A percentile compares a stretch with the other conserved stretches of the same genome.
phyloP scores from a whole-genome alignment of 208 protist genomes.

The Leishmania amazonensis region DNA sequence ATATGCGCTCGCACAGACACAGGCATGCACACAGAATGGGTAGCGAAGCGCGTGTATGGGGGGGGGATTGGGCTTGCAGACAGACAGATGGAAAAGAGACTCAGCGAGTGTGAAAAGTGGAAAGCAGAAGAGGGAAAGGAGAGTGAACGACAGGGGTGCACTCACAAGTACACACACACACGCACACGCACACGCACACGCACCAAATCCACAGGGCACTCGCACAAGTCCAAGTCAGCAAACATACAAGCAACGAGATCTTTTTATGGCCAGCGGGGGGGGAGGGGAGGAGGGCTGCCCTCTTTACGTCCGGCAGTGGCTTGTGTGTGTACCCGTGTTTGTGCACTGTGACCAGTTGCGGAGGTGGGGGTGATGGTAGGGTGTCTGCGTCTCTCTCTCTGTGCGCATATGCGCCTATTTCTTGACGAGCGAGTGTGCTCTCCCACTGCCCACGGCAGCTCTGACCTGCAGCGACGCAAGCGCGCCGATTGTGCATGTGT shows the following conservation, averaged over 20 bases:
- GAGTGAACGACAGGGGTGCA: not conserved
- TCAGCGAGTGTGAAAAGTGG: not conserved
- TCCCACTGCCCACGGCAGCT: not conserved
- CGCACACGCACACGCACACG: not conserved
- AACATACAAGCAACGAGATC: not conserved
- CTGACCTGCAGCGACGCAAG: not conserved
- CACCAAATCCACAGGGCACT: not conserved
- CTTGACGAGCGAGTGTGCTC: not conserved
- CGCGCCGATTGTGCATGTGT: not conserved
- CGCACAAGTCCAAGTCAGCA: not conserved
- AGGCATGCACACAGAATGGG: not conserved
- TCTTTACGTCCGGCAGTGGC: not conserved
- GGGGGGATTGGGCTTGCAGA: not conserved
- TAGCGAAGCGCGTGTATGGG: not conserved
- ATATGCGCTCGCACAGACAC: not conserved
- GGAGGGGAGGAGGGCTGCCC: too few species aligned
- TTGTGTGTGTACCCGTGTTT: not conserved
- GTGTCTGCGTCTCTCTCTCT: not conserved
- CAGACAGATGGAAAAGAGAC: not conserved
- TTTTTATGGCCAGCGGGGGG: not conserved
- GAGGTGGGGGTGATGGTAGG: not conserved
- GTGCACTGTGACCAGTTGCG: not conserved
- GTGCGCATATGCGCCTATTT: not conserved
- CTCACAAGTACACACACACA: not conserved
- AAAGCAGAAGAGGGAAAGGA: not conserved